Base-by-base conservation (phyloP, 1,284 basidiomycete species). In the Ustilago bromivora region DNA sequence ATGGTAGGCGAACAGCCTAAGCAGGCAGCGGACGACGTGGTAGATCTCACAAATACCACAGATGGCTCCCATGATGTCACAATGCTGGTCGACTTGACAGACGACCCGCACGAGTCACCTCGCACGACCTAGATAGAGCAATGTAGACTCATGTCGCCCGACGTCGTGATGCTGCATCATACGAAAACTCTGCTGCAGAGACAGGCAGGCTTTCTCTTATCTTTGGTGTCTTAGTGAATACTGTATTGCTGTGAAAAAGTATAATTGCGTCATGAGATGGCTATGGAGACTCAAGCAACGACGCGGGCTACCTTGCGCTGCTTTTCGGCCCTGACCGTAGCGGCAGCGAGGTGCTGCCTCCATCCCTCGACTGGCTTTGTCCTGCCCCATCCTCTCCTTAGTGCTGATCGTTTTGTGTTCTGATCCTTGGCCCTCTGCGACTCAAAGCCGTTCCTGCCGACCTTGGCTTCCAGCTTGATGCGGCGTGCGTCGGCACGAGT, bases 401-500 rank as follows among this genome's bases (percentile, higher is more conserved):
- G 58, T 4, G 81, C 81, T 40, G 61, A 65, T 23, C 79, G 58
- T 56, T 77, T 79, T 46, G 52, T 58, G 46, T 82, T 74, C 19
- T 66, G 65, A 41, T 83, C 82, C 71, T 78, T 83, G 1, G 81
- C 81, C 17, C 83, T 60, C 9, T 78, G 72, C 2, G 66, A 64
- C 4, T 67, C 69, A 51, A 85, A 82, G 19, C 83, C 83, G 28
- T 73, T 72, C 4, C 78, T 62, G 4, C 81, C 82, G 3, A 74
- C 75, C 17, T 71, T 71, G 9, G 81, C 84, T 31, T 80, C 71
- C 51, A 80, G 65, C 66, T 81, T 79, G 53, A 63, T 66, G 17
- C 82, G 69, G 19, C 84, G 63, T 36, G 79, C 76, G 23, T 85
- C 82, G 52, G 77, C 74, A 49, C 84, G 78, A 2, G 80, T 77